A percentile compares a stretch with the other conserved stretches of the same genome.
Evolutionary conservation across 2,329 filamentous ascomycete species (phyloP).

Genomic region (Fusarium poae): DNA sequence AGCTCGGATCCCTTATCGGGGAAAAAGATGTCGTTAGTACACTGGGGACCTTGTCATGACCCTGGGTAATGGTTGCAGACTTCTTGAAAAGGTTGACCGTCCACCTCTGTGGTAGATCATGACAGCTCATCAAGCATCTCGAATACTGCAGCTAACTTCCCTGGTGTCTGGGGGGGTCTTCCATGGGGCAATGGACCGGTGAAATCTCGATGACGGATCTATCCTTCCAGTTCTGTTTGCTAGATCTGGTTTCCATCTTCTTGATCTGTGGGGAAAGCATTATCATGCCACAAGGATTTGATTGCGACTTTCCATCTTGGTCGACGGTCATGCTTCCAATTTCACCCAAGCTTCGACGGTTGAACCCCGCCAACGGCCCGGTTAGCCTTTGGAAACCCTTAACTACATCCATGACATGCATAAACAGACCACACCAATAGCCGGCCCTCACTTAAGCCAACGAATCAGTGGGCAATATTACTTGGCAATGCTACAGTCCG

Average conservation of each 20-base stretch:
- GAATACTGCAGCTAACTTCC: slow-evolving; percentile 38
- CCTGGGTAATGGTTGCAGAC: slow-evolving; percentile 28
- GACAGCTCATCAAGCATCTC: slow-evolving; percentile 45
- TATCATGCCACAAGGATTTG: slow-evolving; percentile 20
- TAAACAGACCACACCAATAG: slow-evolving; percentile 27
- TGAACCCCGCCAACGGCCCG: slow-evolving; percentile 45
- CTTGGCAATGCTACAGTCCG: slow-evolving; percentile 29
- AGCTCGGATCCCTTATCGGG: slow-evolving; percentile 30
- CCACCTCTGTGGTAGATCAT: slow-evolving; percentile 26
- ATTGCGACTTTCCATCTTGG: slow-evolving; percentile 38
- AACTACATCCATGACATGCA: slow-evolving; percentile 35
- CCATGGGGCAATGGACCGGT: slow-evolving; percentile 28
- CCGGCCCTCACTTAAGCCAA: slow-evolving; percentile 30
- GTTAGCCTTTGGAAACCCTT: slow-evolving; percentile 29
- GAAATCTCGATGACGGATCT: slow-evolving; percentile 18
- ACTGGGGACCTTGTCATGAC: slow-evolving; percentile 33
- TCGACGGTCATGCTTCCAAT: slow-evolving; percentile 42
- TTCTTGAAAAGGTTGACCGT: slow-evolving; percentile 24
- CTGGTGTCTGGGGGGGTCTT: slow-evolving; percentile 34
- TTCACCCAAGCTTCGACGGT: slow-evolving; percentile 24
- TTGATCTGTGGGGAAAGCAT: slow-evolving; percentile 15
- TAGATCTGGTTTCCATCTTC: slow-evolving; percentile 23
- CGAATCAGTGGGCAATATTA: slow-evolving; percentile 30
- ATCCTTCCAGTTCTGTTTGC: slow-evolving; percentile 29
- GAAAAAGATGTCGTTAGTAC: slow-evolving; percentile 28